Conservation (phyloP, 2,329 filamentous ascomycete genomes). For the Clonostachys solani region DNA sequence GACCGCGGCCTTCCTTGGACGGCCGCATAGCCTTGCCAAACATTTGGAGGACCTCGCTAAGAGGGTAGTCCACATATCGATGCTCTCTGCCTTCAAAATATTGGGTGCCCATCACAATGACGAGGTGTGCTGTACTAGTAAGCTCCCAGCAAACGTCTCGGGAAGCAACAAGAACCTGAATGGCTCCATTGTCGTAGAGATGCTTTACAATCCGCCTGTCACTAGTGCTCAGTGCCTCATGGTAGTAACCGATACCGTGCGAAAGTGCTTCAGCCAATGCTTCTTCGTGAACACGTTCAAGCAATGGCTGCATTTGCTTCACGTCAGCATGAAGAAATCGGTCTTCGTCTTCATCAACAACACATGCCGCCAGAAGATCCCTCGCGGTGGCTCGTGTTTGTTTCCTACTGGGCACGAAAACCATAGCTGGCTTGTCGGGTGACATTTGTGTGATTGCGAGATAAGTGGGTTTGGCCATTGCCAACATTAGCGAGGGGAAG, state of each 20-base stretch:
- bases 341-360: slow-evolving; percentile 88
- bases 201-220: slow-evolving; percentile 94
- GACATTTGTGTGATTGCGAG: slow-evolving; percentile 85
- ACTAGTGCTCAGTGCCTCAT: slow-evolving; percentile 82
- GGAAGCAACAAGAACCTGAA: slow-evolving; percentile 73
- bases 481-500: slow-evolving; percentile 96
- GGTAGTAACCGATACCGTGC: slow-evolving; percentile 95
- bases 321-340: slow-evolving; percentile 84
- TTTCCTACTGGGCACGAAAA: slow-evolving; percentile 92
- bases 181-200: slow-evolving; percentile 82
- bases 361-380: slow-evolving; percentile 82
- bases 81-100: slow-evolving; percentile 97
- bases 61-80: slow-evolving; percentile 92
- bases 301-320: slow-evolving; percentile 75
- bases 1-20: slow-evolving; percentile 72
- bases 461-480: slow-evolving; percentile 95
- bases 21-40: slow-evolving; percentile 88
- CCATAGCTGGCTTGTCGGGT: slow-evolving; percentile 79
- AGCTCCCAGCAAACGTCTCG: slow-evolving; percentile 97
- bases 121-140: slow-evolving; percentile 80
- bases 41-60: slow-evolving; percentile 95
- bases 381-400: slow-evolving; percentile 84
- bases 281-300: slow-evolving; percentile 80
- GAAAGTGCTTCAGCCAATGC: slow-evolving; percentile 84
- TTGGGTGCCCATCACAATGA: slow-evolving; percentile 96